Percentiles rank a stretch among this genome's conserved stretches.
Conservation (phyloP, 2,329 filamentous ascomycete genomes). For the Paraphaeosphaeria minitans region DNA sequence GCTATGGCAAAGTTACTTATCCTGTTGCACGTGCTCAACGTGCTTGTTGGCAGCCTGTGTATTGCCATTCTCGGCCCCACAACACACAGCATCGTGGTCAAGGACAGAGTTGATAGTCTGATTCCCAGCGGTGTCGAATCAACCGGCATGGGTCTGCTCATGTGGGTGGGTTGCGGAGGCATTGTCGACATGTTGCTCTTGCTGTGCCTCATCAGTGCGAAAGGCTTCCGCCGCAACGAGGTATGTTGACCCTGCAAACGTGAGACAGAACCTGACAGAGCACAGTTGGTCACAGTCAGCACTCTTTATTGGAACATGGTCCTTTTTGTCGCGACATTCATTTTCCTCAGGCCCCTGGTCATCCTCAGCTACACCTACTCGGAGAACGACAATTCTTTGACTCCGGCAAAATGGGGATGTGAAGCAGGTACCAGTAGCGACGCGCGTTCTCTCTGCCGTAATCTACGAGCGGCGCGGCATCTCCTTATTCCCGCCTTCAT, state of each 20-base stretch:
- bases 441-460: conserved; percentile 11
- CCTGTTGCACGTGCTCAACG: conserved; percentile 11
- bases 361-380: conserved; percentile 17
- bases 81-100: conserved; percentile 1
- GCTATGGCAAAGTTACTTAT: not conserved
- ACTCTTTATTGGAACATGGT: conserved; percentile 8
- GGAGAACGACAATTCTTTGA: not conserved
- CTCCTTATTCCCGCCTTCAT: conserved; percentile 17
- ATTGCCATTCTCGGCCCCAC: conserved; percentile 11
- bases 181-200: conserved; percentile 19
- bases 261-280: not conserved
- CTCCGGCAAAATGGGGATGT: conserved; percentile 19
- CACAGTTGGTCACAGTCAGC: not conserved
- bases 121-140: not conserved
- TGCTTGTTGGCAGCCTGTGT: conserved; percentile 10
- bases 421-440: not conserved
- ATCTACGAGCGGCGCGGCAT: conserved; percentile 13
- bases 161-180: conserved; percentile 22
- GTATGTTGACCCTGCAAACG: not conserved
- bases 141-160: conserved; percentile 15
- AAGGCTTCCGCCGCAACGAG: conserved; percentile 5
- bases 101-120: conserved; percentile 4
- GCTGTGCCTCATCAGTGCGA: conserved; percentile 3
- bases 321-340: conserved; percentile 19
- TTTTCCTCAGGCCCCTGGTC: conserved; percentile 16